Evolutionary conservation across 305 asterid genomes (phyloP), one percentile per base, ranked within the genome.

Genomic region (Fraxinus sp.): DNA sequence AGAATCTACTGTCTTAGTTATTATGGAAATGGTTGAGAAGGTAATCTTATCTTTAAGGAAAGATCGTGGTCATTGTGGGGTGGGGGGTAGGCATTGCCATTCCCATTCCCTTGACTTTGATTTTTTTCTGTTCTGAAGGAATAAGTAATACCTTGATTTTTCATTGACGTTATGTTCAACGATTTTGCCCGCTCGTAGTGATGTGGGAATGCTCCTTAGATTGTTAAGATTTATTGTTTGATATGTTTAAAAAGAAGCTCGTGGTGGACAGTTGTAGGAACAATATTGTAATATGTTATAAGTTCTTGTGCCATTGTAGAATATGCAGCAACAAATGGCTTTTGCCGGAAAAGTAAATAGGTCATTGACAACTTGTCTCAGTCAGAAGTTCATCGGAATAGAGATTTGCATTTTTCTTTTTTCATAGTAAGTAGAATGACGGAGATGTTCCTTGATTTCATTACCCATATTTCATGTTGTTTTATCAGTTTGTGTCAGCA

Each of bases 21-120:
- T 94, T 86, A 85, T 91, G 91, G 98, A 93, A 85, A 88, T 95
- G 89, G 88, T 89, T 84, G 98, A 84, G 80, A 93, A 93, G 99
- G 98, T 94, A 86, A 84, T 79, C 44, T 44, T 41, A 8, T 82
- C 24, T 18, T 14, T 55, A n/a, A 52, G 74, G 79, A 62, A n/a
- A n/a, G n/a, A n/a, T n/a, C n/a, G n/a, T n/a, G n/a, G n/a, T n/a
- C n/a, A n/a, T n/a, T n/a, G n/a, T n/a, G n/a, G n/a, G n/a, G n/a
- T n/a, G n/a, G n/a, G n/a, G n/a, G n/a, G n/a, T n/a, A n/a, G n/a
- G n/a, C n/a, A n/a, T n/a, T n/a, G n/a, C n/a, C n/a, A n/a, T n/a
- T n/a, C n/a, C n/a, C n/a, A n/a, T n/a, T n/a, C n/a, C n/a, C n/a
- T n/a, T n/a, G n/a, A n/a, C n/a, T n/a, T n/a, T n/a, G n/a, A n/a